phyloP scores from a whole-genome alignment of 1,139 yeast genomes.

The Lodderomyces parapsilosis region DNA sequence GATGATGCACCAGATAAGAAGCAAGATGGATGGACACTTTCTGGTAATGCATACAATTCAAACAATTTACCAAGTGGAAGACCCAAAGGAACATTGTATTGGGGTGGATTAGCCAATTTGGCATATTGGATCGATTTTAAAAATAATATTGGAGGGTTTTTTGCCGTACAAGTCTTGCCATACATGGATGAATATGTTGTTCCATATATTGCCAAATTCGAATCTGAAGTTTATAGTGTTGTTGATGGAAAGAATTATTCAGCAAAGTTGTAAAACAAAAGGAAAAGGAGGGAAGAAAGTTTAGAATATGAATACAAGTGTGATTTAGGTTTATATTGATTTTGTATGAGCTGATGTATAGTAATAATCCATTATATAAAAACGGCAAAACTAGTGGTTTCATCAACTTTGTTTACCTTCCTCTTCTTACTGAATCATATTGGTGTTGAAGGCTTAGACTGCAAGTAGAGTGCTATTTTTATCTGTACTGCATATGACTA shows the following conservation, averaged over 20 bases:
- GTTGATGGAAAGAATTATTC: conserved; percentile 9
- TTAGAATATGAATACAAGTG: too few relatives aligned
- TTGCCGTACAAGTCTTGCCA: conserved; percentile 42
- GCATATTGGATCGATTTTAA: conserved; percentile 47
- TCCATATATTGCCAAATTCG: conserved; percentile 18
- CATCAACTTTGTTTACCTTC: too few relatives aligned
- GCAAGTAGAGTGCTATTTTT: too few relatives aligned
- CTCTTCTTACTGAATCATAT: too few relatives aligned
- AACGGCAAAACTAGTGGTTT: not conserved
- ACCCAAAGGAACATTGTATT: conserved; percentile 36
- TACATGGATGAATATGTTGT: conserved; percentile 19
- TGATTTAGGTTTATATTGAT: too few relatives aligned
- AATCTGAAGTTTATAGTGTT: conserved; percentile 17
- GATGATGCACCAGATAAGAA: conserved; percentile 30
- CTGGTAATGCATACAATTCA: conserved; percentile 68
- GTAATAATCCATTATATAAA: too few relatives aligned
- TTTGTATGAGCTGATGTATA: too few relatives aligned
- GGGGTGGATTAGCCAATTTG: conserved; percentile 49
- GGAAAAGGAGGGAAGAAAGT: too few relatives aligned
- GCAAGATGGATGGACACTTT: conserved; percentile 79
- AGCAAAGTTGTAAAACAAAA: not conserved
- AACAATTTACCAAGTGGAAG: conserved; percentile 38
- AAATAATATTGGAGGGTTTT: conserved; percentile 43
- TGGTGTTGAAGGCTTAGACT: too few relatives aligned
- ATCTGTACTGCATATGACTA: too few relatives aligned